Evolutionary conservation across 257 asterid species (phyloP), one percentile per base, ranked within the genome.

Genomic region (Henckelia pumila): DNA sequence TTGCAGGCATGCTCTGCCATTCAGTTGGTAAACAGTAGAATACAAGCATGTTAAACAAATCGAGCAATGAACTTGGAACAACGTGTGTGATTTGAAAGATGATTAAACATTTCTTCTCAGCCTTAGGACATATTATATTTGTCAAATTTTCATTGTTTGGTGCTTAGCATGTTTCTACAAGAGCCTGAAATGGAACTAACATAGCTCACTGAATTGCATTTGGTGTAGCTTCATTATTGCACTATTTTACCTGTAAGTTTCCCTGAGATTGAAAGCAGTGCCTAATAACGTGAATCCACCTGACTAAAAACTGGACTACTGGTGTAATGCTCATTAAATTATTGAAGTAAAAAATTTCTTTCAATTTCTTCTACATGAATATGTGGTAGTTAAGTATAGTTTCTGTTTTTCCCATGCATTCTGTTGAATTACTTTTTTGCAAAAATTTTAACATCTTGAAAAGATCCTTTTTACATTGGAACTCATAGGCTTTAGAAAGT

Each of bases 401-500:
- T 11, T 40, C 50, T 11, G 40, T 49, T n/a, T 19, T 58, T 69
- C 26, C 29, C 57, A 52, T 59, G 56, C 56, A 4, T 44, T 40
- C 49, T 16, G 60, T 49, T 49, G 20, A 25, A 26, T 50, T 37
- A 8, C 35, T 25, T 17, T 19, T 32, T 20, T 59, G 22, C 29
- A 40, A 40, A 40, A 14, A 40, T 40, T n/a, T 9, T 10, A 35
- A 35, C 14, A 35, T 35, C 47, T 35, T 35, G 47, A 35, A 35
- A 35, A 35, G 47, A 9, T 35, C 50, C n/a, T 69, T 56, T 53
- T 50, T 53, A 16, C 19, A 8, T 20, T 28, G 17, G 33, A 5
- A 69, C 14, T 21, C 35, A 1, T 13, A 21, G 44, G 63, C 16
- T 53, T 60, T 68, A 26, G 59, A 65, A 64, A 71, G 49, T 29